Base-by-base conservation (phyloP, 345 rosid genomes). In the Aquilaria sinensis region DNA sequence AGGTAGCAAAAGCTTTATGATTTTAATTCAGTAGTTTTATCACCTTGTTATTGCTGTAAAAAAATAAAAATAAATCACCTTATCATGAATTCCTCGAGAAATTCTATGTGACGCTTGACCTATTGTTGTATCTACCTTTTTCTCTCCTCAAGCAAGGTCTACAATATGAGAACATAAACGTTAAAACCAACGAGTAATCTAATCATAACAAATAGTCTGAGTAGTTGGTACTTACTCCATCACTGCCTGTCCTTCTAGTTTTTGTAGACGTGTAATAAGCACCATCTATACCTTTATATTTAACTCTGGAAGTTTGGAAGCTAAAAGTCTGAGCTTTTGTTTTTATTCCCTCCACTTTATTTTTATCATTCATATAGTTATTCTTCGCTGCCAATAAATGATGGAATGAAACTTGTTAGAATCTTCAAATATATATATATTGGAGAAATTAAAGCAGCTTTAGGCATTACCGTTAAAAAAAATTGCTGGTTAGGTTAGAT, bases 121-220 rank as follows among this genome's bases (percentile, higher is more conserved):
- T 0, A 89, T 79, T 59, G 83, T 77, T 67, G 51, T 77, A 77
- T 93, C 90, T 2, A 97, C 97, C 72, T 88, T 90, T 72, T 74
- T 86, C 82, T 81, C 76, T 93, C 98, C 85, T 90, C 98, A 51
- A 88, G 51, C 70, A 84, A 67, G 32, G 72, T 78, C 97, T 93
- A 75, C 6, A 65, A 53, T 23, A 23, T 57, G 65, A 29, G 34
- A 32, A 34, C 60, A 65, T 47, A 57, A 41, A 51, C n/a, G 12
- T 59, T 1, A 51, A 1, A 51, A 73, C 50, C 31, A 68, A 13
- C 9, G 63, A 37, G 33, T 50, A 46, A 30, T 47, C 7, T 16
- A 16, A 30, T 10, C 43, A 51, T n/a, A 53, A 53, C 50, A 41
- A 30, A 51, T 14, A 31, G 11, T 50, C 23, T 9, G 7, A 55